Percentiles rank a stretch among this genome's conserved stretches.
phyloP scores from a whole-genome alignment of 495 filamentous ascomycete genomes.

The Tricharina praecox region DNA sequence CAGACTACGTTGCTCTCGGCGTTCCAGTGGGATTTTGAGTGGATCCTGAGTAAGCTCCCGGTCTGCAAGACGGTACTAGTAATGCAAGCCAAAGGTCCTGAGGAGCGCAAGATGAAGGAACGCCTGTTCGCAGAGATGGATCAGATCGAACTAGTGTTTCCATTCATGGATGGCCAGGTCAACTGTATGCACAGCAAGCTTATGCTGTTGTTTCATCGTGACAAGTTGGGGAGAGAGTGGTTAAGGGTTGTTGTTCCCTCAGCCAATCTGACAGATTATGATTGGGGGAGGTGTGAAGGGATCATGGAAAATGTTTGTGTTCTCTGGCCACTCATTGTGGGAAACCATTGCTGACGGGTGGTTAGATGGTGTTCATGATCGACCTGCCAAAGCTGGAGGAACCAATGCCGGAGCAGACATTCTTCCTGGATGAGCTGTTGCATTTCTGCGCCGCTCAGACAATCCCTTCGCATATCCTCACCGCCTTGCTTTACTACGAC shows the following conservation, averaged over 20 bases:
- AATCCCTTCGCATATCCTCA: conserved; percentile 34
- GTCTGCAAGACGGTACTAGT: conserved; percentile 38
- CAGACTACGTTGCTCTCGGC: conserved; percentile 67
- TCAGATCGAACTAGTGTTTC: conserved; percentile 28
- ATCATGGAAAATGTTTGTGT: conserved; percentile 50
- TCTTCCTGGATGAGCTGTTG: conserved; percentile 41
- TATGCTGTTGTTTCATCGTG: conserved; percentile 47
- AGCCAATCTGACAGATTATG: conserved; percentile 45
- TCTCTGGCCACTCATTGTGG: too few relatives aligned
- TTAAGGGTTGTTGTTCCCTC: conserved; percentile 48
- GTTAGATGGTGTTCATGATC: conserved; percentile 48
- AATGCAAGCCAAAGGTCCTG: conserved; percentile 45
- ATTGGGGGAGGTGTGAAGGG: conserved; percentile 49
- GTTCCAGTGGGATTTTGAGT: conserved; percentile 68
- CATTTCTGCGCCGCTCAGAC: conserved; percentile 42
- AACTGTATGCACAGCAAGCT: conserved; percentile 62
- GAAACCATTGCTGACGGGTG: conserved; percentile 11
- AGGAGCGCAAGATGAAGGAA: conserved; percentile 10
- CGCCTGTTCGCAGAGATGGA: conserved; percentile 10
- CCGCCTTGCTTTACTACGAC: conserved; percentile 39
- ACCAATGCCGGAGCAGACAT: conserved; percentile 22
- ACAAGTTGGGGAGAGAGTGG: conserved; percentile 25
- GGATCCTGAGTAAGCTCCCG: conserved; percentile 49
- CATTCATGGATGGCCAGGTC: conserved; percentile 46
- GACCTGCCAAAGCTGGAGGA: conserved; percentile 41